Base-by-base conservation (phyloP, 768 basidiomycete species). In the Kwoniella heveanensis region DNA sequence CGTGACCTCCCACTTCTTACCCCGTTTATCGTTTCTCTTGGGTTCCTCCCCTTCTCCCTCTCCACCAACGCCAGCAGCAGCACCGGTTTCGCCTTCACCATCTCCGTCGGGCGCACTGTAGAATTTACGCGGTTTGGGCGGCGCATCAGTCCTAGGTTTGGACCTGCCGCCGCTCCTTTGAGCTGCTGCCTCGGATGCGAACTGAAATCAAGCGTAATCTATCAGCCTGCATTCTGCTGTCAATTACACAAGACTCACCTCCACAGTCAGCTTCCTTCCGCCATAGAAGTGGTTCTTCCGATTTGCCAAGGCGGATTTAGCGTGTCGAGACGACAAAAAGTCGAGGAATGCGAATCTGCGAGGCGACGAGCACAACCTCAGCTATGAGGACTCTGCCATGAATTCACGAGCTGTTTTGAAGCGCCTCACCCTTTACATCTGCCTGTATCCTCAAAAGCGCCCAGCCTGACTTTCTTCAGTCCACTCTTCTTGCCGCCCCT, bases 361-460 rank as follows among this genome's bases (percentile, higher is more conserved):
- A 5, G 12, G 46, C 15, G 4, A 44, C 39, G 39, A 9, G 9
- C 10, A 44, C 19, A 44, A 13, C 13, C 13, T 36, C 32, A 30
- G 26, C 32, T 54, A 26, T 54, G 53, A n/a, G n/a, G n/a, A n/a
- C n/a, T n/a, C n/a, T n/a, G n/a, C n/a, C n/a, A 32, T 13, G 13
- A 32, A 13, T 13, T 19, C 30, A 9, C 21, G 32, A 37, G 21
- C 32, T 2, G 12, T 21, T 24, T 7, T 54, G 13, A 2, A 22
- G 5, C 5, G 44, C 82, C 84, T 62, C 74, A 96, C 95, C 95
- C 95, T 84, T 98, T 99, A 82, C 95, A 98, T 57, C 86, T 81
- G 9, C 95, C 96, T 53, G 87, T 90, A 79, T 99, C 95, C 77
- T 97, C 92, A 69, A 99, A 99, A 19, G 93, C 94, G 3, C 92